phyloP scores from a whole-genome alignment of 768 basidiomycete species.

The Mycena maculata region DNA sequence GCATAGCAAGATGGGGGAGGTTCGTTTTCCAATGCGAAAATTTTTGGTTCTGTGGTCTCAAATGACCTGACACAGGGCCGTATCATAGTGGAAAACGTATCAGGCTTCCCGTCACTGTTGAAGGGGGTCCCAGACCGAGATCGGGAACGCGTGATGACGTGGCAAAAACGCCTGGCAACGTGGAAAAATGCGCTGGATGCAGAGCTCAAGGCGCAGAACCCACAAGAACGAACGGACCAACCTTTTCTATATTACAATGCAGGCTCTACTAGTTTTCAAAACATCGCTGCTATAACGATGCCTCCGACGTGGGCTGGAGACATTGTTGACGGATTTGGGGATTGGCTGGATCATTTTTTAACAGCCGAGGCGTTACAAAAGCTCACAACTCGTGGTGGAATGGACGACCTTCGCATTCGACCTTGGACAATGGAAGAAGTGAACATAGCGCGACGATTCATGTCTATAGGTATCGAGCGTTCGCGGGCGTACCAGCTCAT shows the following conservation, averaged over 20 bases:
- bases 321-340: no score
- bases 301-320: conserved; percentile 4
- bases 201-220: not conserved
- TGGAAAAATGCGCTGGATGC: no score
- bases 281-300: conserved; percentile 7
- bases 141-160: no score
- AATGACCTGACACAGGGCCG: conserved; percentile 16
- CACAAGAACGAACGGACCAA: no score
- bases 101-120: no score
- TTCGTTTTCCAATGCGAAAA: conserved; percentile 21
- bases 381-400: conserved; percentile 32
- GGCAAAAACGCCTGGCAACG: no score
- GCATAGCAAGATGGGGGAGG: conserved; percentile 43
- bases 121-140: no score
- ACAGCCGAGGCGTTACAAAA: conserved; percentile 36
- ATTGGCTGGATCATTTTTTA: conserved; percentile 14
- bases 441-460: conserved; percentile 40
- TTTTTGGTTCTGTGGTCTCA: no score
- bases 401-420: conserved; percentile 50
- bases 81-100: conserved; percentile 23
- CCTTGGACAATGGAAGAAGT: conserved; percentile 48
- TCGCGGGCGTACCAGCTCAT: conserved; percentile 10
- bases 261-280: not conserved
- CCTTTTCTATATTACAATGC: conserved; percentile 16
- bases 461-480: conserved; percentile 24